A percentile compares a stretch with the other conserved stretches of the same genome.
Evolutionary conservation across 1,284 basidiomycete genomes (phyloP).

Genomic region (Cryptococcus sp.): DNA sequence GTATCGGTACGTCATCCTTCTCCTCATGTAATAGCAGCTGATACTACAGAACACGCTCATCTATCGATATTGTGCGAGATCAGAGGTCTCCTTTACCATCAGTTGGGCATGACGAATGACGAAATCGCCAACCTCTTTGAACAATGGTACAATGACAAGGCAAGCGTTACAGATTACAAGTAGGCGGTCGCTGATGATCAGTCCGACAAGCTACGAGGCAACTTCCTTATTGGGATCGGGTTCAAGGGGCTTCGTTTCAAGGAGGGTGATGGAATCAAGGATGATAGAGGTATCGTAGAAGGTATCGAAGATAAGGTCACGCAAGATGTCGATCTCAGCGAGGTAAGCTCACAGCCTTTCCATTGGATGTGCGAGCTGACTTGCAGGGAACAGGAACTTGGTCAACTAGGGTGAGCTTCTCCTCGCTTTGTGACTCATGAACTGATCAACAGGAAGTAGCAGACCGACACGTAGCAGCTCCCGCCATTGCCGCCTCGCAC

Average conservation of each 20-base stretch:
- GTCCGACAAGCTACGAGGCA: conserved; percentile 22
- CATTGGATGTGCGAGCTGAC: not conserved
- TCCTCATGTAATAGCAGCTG: not conserved
- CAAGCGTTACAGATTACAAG: not conserved
- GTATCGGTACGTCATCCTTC: conserved; percentile 20
- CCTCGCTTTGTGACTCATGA: not conserved
- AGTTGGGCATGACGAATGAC: conserved; percentile 71
- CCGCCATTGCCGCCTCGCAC: conserved; percentile 35
- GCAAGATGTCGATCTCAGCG: conserved; percentile 38
- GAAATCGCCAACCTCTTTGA: conserved; percentile 35
- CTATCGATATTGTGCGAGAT: conserved; percentile 61
- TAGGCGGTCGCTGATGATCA: not conserved
- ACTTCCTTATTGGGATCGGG: conserved; percentile 36
- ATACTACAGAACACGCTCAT: conserved; percentile 31
- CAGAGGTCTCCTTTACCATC: conserved; percentile 70
- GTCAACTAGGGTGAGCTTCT: conserved; percentile 17
- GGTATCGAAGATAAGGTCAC: conserved; percentile 41
- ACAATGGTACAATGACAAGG: conserved; percentile 23
- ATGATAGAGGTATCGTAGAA: conserved; percentile 37
- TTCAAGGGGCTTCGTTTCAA: conserved; percentile 34
- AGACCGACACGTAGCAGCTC: conserved; percentile 33
- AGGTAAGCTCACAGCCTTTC: conserved; percentile 6
- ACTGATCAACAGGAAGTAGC: conserved; percentile 24
- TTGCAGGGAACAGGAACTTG: conserved; percentile 25
- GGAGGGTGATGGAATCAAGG: conserved; percentile 32